These are phyloP conservation scores for Trametes hirsuta DNA, from an alignment of 1,284 basidiomycete genomes.

Conservation along the genomic window DNA sequence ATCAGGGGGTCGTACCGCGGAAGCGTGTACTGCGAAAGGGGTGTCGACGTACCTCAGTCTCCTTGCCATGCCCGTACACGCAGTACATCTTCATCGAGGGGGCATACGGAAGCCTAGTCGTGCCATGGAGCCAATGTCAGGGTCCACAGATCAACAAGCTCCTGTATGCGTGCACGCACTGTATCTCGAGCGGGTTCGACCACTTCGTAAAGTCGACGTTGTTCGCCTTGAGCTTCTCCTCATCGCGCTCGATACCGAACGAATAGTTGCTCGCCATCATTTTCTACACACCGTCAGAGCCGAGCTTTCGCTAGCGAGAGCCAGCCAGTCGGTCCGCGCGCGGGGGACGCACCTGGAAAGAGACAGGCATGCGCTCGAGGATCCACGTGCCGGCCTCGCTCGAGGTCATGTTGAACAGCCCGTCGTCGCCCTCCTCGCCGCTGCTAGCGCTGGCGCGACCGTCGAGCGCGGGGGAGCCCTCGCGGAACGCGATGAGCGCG, in stretches of 20 bases:
- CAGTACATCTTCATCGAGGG: constrained; percentile 95
- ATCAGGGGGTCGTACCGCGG: background rate
- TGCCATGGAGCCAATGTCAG: too few relatives aligned
- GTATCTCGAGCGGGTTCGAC: constrained; percentile 94
- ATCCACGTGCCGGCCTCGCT: constrained; percentile 81
- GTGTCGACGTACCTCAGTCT: constrained; percentile 74
- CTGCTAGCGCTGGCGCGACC: background rate
- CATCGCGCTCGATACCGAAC: constrained; percentile 88
- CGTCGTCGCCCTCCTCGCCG: constrained; percentile 32
- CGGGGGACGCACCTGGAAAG: constrained; percentile 70
- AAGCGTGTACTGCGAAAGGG: background rate
- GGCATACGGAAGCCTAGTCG: constrained; percentile 79
- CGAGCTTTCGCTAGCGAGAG: background rate
- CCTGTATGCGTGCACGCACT: constrained; percentile 43
- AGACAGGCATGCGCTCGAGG: constrained; percentile 79
- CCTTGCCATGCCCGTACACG: constrained; percentile 95
- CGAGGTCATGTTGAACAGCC: constrained; percentile 76
- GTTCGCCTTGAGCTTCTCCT: constrained; percentile 65
- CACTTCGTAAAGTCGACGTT: constrained; percentile 80
- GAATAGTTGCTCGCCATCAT: constrained; percentile 94
- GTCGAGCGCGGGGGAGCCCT: constrained; percentile 26
- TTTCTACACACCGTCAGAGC: constrained; percentile 49
- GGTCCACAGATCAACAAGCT: too few relatives aligned
- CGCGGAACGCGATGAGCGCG: constrained; percentile 82
- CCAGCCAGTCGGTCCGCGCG: background rate